phyloP scores from a whole-genome alignment of 352 stramenopile species.

The Pythium sukuiense region DNA sequence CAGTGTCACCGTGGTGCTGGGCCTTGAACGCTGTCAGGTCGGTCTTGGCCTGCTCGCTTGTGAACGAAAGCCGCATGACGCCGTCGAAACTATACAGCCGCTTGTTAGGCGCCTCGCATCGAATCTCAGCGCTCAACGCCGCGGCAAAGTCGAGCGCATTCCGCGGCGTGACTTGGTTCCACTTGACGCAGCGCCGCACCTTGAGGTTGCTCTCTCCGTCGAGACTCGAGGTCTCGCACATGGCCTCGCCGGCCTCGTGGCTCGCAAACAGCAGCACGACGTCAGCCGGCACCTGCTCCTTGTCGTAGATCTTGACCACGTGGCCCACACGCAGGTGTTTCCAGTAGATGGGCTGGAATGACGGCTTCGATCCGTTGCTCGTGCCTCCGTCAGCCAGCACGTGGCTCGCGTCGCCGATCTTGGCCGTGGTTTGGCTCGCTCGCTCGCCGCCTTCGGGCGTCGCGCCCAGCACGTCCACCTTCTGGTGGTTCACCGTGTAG shows the following conservation, averaged over 20 bases:
- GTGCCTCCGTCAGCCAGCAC: slow-evolving; percentile 9
- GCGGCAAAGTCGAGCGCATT: slow-evolving; percentile 49
- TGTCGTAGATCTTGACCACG: slow-evolving; percentile 86
- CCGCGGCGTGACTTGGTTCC: slow-evolving; percentile 44
- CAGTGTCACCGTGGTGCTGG: slow-evolving; percentile 19
- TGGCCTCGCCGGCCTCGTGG: slow-evolving; percentile 61
- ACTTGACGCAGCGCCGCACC: slow-evolving; percentile 64
- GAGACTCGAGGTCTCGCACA: slow-evolving; percentile 83
- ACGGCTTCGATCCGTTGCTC: slow-evolving; percentile 15
- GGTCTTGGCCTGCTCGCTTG: slow-evolving; percentile 30
- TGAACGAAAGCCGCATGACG: slow-evolving; percentile 45
- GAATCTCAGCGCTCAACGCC: slow-evolving; percentile 57
- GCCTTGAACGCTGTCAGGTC: slow-evolving; percentile 22
- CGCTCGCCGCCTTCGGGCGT: slow-evolving; percentile 20
- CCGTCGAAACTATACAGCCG: slow-evolving; percentile 82
- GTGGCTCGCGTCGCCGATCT: slow-evolving; percentile 14
- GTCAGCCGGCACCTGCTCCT: slow-evolving; percentile 91
- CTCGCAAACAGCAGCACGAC: slow-evolving; percentile 89
- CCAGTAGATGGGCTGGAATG: slow-evolving; percentile 78
- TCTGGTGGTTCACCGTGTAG: slow-evolving; percentile 66
- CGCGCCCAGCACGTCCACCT: slow-evolving; percentile 48
- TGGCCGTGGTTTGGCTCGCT: slow-evolving; percentile 15
- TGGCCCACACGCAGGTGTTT: slow-evolving; percentile 87
- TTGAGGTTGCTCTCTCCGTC: slow-evolving; percentile 87
- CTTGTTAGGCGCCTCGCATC: slow-evolving; percentile 80